Conservation (phyloP, 2,329 filamentous ascomycete genomes). For the Sporothrix sp. region DNA sequence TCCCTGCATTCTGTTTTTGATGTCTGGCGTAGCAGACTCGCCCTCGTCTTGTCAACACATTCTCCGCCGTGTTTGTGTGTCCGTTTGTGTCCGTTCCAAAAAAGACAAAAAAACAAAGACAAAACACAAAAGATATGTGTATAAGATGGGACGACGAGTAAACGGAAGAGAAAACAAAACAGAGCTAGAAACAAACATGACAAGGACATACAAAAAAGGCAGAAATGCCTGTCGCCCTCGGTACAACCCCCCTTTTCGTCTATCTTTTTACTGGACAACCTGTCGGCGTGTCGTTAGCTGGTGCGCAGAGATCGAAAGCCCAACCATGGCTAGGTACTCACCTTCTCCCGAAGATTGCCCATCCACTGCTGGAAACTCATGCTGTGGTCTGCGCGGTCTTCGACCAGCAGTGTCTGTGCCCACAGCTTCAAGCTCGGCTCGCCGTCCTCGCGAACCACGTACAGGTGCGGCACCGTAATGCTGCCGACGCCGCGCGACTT, state of each 20-base stretch:
- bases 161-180: not conserved
- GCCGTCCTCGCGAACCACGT: conserved; percentile 88
- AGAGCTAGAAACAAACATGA: not conserved
- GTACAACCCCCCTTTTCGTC: not conserved
- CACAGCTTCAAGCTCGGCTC: conserved; percentile 91
- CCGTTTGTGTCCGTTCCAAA: not conserved
- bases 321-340: conserved; percentile 29
- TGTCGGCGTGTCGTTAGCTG: not conserved
- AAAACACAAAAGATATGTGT: not conserved
- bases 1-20: not conserved
- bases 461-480: conserved; percentile 85
- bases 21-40: no score
- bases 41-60: no score
- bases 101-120: not conserved
- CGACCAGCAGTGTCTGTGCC: conserved; percentile 91
- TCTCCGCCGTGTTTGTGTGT: no score
- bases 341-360: conserved; percentile 88
- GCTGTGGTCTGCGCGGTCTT: conserved; percentile 89
- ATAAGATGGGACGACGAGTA: not conserved
- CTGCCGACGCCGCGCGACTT: conserved; percentile 79
- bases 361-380: conserved; percentile 92
- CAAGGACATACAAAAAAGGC: not conserved
- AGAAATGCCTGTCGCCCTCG: not conserved
- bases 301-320: not conserved
- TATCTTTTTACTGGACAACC: conserved; percentile 7